phyloP scores from a whole-genome alignment of 306 rosid species.

The Alnus rubra region DNA sequence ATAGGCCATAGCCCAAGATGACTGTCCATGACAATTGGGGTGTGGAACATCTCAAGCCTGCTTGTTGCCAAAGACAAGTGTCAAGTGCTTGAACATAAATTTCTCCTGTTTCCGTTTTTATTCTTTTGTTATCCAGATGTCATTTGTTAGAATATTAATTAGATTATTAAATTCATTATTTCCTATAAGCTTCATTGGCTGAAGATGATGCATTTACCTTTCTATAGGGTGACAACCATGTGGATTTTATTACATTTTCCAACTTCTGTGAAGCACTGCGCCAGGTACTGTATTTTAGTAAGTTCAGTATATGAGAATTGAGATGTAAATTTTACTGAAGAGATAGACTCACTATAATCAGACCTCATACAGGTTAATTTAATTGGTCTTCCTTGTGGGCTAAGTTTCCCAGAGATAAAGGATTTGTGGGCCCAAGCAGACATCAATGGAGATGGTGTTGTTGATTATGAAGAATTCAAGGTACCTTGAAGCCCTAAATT shows the following conservation, averaged over 20 bases:
- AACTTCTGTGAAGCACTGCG: constrained; percentile 73
- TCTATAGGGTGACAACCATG: constrained; percentile 66
- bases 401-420: constrained; percentile 71
- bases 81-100: too few species aligned
- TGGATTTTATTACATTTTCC: constrained; percentile 57
- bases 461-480: constrained; percentile 80
- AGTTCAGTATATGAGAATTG: not conserved
- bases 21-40: too few species aligned
- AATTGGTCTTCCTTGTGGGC: constrained; percentile 62
- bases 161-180: too few species aligned
- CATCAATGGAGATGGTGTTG: constrained; percentile 64
- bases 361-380: constrained; percentile 59
- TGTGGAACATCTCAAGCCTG: too few species aligned
- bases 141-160: too few species aligned
- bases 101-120: too few species aligned
- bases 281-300: constrained; percentile 49
- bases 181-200: constrained; percentile 45
- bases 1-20: too few species aligned
- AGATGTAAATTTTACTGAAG: constrained; percentile 3
- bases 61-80: too few species aligned
- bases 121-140: too few species aligned
- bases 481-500: constrained; percentile 39
- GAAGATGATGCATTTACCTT: constrained; percentile 79
- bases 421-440: constrained; percentile 90
- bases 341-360: constrained; percentile 22